phyloP scores from a whole-genome alignment of 495 filamentous ascomycete species.

The Geoglossum glabrum region DNA sequence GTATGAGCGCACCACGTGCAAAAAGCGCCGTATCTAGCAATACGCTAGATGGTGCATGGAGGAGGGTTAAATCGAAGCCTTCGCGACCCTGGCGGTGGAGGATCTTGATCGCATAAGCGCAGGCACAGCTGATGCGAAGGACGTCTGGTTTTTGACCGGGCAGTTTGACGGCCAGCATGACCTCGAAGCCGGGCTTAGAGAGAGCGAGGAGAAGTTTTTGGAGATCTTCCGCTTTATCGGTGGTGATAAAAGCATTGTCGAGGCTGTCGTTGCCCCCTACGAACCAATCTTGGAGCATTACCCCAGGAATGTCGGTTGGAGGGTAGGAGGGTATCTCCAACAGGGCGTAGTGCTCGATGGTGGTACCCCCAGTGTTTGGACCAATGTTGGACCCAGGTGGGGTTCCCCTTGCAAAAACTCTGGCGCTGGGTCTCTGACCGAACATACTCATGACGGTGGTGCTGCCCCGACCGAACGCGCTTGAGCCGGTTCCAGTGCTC shows the following conservation, averaged over 20 bases:
- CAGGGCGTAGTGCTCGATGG: slow-evolving; percentile 3
- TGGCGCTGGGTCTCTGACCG: no score
- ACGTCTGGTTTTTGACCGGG: neutral
- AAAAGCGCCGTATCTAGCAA: neutral
- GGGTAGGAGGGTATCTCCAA: slow-evolving; percentile 43
- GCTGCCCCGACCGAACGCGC: no score
- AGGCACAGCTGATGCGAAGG: neutral
- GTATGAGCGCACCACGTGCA: neutral
- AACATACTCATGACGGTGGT: no score
- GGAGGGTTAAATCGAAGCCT: neutral
- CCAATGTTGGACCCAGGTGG: no score
- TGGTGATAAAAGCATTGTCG: slow-evolving; percentile 24
- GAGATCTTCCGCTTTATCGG: neutral
- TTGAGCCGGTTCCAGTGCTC: no score
- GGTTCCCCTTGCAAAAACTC: no score
- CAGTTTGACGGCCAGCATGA: neutral
- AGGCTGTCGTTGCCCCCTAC: slow-evolving; percentile 11
- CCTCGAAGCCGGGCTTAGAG: neutral
- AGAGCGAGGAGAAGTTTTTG: neutral
- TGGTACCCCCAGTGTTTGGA: no score
- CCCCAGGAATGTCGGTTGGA: slow-evolving; percentile 52
- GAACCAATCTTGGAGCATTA: slow-evolving; percentile 38
- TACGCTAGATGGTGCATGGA: neutral
- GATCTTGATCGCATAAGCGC: neutral
- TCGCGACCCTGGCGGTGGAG: neutral